Evolutionary conservation across 1,284 basidiomycete species (phyloP), one percentile per base, ranked within the genome.

Genomic region (Salmacisia buchloeana): DNA sequence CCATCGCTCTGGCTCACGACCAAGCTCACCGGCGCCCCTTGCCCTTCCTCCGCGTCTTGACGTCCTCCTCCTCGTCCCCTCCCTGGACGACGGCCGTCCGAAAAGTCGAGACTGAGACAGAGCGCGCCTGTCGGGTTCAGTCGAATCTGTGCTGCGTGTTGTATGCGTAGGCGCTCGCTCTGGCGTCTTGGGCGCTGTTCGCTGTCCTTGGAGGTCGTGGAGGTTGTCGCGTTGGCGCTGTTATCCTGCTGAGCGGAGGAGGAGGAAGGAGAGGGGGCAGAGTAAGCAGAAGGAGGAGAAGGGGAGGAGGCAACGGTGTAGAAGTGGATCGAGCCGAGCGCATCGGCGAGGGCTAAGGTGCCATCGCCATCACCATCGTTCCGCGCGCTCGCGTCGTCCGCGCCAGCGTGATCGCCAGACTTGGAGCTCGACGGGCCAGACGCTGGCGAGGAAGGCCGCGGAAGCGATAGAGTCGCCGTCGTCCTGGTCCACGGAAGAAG

Each of bases 1-100:
- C 77, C 76, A 38, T 78, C 73, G 62, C 76, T 78, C 56, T 78
- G 77, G n/a, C 73, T 75, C 9, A 75, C 70, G 13, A 77, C 70
- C 21, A 73, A 35, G 10, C 66, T 57, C 0, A 72, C 69, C 23
- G 39, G 4, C 5, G 15, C 39, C 7, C 18, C 18, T 18, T 4
- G 4, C 7, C 18, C 4, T 5, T 68, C 69, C 2, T 12, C 9
- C 2, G 59, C 25, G 1, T 58, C 29, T 3, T 12, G 0, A 2
- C 13, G 25, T 39, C 34, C 29, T 61, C 23, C 23, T 12, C 2
- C 27, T 36, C 23, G 13, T 61, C 18, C 15, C 65, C 69, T 15
- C 64, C 69, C 12, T 59, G 58, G 5, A 18, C 10, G 23, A 58
- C 27, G 46, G 10, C 75, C 68, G 61, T 76, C 71, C 0, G 71